These are phyloP conservation scores for Hemileccinum impolitum DNA, from an alignment of 768 basidiomycete species.

Conservation along the genomic window DNA sequence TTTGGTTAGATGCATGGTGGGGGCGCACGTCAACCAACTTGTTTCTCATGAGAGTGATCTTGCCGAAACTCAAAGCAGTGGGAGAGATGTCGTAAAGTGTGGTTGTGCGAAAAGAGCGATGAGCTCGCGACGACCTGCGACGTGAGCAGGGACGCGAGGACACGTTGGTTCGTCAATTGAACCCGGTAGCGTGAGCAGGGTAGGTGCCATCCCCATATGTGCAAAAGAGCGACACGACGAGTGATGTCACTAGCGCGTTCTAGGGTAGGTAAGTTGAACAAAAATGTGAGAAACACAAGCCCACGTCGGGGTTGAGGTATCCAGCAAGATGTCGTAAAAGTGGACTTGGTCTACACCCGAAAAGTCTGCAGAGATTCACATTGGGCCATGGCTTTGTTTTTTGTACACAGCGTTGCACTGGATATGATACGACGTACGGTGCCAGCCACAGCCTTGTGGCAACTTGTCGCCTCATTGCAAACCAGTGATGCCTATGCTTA, in stretches of 20 bases:
- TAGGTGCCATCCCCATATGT: not conserved
- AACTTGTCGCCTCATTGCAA: slow-evolving; percentile 1
- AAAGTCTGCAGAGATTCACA: slow-evolving; percentile 5
- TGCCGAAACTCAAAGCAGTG: slow-evolving; percentile 16
- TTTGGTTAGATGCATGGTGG: slow-evolving; percentile 23
- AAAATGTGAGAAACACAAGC: slow-evolving; percentile 18
- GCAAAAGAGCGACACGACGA: slow-evolving; percentile 1
- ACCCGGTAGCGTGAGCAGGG: not conserved
- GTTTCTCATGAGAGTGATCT: slow-evolving; percentile 20
- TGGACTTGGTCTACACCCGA: not conserved
- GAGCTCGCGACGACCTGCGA: not conserved
- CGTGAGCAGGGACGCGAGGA: not conserved
- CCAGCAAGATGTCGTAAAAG: slow-evolving; percentile 9
- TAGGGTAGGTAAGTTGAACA: slow-evolving; percentile 16
- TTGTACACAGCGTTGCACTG: slow-evolving; percentile 2
- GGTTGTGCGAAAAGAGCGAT: not conserved
- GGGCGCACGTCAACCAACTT: not conserved
- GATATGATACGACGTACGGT: too few relatives aligned
- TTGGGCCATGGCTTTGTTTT: slow-evolving; percentile 11
- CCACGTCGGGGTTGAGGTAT: not conserved
- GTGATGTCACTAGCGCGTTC: slow-evolving; percentile 3
- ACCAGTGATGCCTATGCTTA: slow-evolving; percentile 17
- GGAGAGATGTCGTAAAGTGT: slow-evolving; percentile 20
- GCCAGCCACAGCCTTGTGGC: too few relatives aligned
- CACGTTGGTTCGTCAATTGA: not conserved